Evolutionary conservation across 2,329 filamentous ascomycete species (phyloP).

Genomic region (Cylindrodendrum hubeiense): DNA sequence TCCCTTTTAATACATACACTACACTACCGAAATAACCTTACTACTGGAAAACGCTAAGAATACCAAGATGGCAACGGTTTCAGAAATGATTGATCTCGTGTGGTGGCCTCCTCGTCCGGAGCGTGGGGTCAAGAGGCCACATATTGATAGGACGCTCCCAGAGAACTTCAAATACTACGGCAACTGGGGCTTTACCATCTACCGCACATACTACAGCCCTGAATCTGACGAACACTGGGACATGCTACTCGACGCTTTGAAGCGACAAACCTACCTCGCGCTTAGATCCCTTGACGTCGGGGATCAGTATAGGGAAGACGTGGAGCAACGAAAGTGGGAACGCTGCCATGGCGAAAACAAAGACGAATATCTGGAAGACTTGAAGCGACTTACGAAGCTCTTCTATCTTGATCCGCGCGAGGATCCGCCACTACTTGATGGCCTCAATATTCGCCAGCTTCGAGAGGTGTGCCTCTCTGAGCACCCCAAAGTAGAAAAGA

Average conservation of each 20-base stretch:
- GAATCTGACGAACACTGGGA: conserved; percentile 13
- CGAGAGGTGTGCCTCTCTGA: conserved; percentile 7
- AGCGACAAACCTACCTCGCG: conserved; percentile 10
- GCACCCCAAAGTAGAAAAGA: not conserved
- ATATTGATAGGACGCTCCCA: not conserved
- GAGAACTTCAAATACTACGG: conserved; percentile 26
- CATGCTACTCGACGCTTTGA: not conserved
- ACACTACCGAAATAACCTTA: not conserved
- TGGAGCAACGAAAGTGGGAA: not conserved
- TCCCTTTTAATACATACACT: conserved; percentile 7
- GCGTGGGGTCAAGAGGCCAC: conserved; percentile 7
- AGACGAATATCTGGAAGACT: not conserved
- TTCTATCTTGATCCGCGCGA: conserved; percentile 13
- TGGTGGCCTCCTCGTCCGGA: conserved; percentile 11
- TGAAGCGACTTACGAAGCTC: not conserved
- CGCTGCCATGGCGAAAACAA: not conserved
- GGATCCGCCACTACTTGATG: not conserved
- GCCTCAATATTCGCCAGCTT: not conserved
- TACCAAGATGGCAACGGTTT: conserved; percentile 11
- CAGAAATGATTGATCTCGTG: not conserved
- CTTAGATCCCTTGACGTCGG: conserved; percentile 6
- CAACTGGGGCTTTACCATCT: conserved; percentile 23
- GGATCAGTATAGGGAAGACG: not conserved
- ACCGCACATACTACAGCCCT: conserved; percentile 21
- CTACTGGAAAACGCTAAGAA: not conserved